Base-by-base conservation (phyloP, 345 rosid genomes). In the Barbarea vulgaris region DNA sequence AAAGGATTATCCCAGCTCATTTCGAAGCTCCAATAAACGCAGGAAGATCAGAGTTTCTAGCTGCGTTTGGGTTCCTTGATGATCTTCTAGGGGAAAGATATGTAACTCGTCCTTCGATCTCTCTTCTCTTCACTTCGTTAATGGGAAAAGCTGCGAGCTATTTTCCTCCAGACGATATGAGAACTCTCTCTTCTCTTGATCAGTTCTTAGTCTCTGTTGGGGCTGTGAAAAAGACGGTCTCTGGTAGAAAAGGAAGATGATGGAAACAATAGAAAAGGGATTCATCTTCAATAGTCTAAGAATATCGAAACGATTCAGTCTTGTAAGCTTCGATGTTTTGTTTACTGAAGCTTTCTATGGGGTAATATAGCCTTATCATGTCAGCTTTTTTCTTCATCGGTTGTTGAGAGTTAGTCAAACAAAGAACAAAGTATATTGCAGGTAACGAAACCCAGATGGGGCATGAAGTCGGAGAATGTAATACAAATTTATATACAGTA, bases 91-190 rank as follows among this genome's bases (percentile, higher is more conserved):
- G 90, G 0, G 97, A 95, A 42, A 85, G 84, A 14, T 89, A 91
- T 4, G 77, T 81, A 41, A 86, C 85, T 28, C 85, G 89, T 34
- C 92, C 96, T 65, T 88, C 95, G 0, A 80, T 94, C 8, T 85
- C 95, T 42, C 85, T 88, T 56, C 80, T 91, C 65, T 84, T 94
- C 59, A 34, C 96, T 42, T 86, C 86, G 19, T 77, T 94, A 5
- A 83, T 91, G 89, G 97, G 98, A 30, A 91, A 90, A 83, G 96
- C 98, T 8, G 98, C 96, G 9, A 88, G 89, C 67, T 91, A 94
- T 86, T 94, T 94, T 80, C 96, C 98, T 34, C 96, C 97, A 0
- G 98, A 94, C 59, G 98, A 93, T 84, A 93, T 93, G 98, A 91
- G 84, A 82, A 93, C 96, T 30, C 76, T 89, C 19, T 93, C 97